Percentiles rank a stretch among this genome's conserved stretches.
Conservation (phyloP, 1,284 basidiomycete species). For the Ceratobasidium sp. region DNA sequence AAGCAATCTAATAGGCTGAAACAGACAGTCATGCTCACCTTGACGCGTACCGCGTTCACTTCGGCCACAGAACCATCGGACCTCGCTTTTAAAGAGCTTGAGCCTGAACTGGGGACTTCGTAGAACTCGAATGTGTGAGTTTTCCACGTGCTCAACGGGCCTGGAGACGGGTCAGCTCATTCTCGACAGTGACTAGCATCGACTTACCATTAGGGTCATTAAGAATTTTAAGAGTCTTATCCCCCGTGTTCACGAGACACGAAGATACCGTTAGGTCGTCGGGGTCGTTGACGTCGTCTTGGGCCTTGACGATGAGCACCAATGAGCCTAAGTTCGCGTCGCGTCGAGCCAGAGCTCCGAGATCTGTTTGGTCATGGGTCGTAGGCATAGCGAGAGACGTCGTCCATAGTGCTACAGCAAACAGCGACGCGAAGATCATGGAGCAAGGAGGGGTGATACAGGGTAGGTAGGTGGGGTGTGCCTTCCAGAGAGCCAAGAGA, state of each 20-base stretch:
- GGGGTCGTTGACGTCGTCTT: slow-evolving; percentile 35
- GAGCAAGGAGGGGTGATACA: not conserved
- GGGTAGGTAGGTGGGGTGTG: not conserved
- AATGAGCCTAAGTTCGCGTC: slow-evolving; percentile 14
- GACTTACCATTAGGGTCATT: slow-evolving; percentile 40
- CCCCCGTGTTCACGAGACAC: slow-evolving; percentile 35
- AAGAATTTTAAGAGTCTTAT: slow-evolving; percentile 33
- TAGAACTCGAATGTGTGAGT: slow-evolving; percentile 39
- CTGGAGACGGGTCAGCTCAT: slow-evolving; percentile 7
- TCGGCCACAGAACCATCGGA: not conserved
- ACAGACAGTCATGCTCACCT: not conserved
- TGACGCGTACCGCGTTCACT: slow-evolving; percentile 31
- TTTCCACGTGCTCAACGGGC: slow-evolving; percentile 38
- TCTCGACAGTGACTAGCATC: not conserved
- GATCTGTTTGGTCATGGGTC: not conserved
- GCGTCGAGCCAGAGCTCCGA: slow-evolving; percentile 26
- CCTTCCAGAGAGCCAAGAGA: not conserved
- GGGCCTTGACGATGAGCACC: slow-evolving; percentile 28
- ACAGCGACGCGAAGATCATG: not conserved
- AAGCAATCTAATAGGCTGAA: not conserved
- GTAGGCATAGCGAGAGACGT: slow-evolving; percentile 17
- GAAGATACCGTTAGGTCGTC: slow-evolving; percentile 38
- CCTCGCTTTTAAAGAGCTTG: slow-evolving; percentile 2
- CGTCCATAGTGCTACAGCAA: slow-evolving; percentile 12
- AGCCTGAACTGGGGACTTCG: slow-evolving; percentile 3